These are phyloP conservation scores for Thelephora aurantiotincta DNA, from an alignment of 768 basidiomycete genomes.

Conservation along the genomic window DNA sequence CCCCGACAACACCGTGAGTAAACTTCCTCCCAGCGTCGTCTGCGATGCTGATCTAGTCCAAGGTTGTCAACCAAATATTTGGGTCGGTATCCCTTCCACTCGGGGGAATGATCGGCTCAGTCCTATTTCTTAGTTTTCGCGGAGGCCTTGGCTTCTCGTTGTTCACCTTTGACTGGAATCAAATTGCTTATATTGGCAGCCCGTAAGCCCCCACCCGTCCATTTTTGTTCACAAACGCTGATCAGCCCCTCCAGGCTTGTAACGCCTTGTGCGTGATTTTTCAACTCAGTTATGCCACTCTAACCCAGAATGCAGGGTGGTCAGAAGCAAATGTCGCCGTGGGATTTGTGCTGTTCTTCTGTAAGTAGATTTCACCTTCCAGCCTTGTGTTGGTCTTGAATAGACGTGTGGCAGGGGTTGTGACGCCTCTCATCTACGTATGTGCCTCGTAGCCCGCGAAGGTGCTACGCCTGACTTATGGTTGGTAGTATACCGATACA, in stretches of 20 bases:
- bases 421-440: constrained; percentile 23
- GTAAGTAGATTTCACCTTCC: constrained; percentile 11
- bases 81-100: constrained; percentile 27
- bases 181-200: constrained; percentile 57
- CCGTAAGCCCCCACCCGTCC: constrained; percentile 26
- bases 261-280: constrained; percentile 45
- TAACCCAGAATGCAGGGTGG: constrained; percentile 65
- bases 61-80: constrained; percentile 36
- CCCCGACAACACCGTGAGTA: constrained; percentile 21
- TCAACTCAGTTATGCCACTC: constrained; percentile 8
- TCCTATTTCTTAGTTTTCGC: constrained; percentile 11
- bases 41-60: constrained; percentile 1
- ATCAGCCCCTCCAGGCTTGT: constrained; percentile 5
- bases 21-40: neutral
- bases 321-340: constrained; percentile 51
- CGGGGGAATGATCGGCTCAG: constrained; percentile 4
- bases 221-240: neutral
- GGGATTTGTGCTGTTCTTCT: constrained; percentile 32
- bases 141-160: constrained; percentile 38
- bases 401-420: constrained; percentile 17
- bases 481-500: constrained; percentile 18
- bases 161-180: constrained; percentile 68
- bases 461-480: neutral
- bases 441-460: neutral
- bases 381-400: neutral